Conservation (phyloP, 768 basidiomycete species). For the Chalciporus piperatus region DNA sequence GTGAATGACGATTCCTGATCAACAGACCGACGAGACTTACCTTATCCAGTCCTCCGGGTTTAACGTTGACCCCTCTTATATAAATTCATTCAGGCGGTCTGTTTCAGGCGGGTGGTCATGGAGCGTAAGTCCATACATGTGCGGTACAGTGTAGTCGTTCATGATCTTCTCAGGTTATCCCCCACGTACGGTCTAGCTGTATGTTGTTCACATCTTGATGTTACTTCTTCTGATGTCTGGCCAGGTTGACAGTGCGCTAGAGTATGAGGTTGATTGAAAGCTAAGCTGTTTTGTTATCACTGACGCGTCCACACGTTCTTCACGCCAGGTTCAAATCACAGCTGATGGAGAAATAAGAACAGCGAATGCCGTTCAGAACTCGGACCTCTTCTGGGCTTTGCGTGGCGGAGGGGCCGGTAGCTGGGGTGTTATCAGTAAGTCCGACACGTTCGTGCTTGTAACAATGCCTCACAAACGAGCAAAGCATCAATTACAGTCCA, state of each 20-base stretch:
- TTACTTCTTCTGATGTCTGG: conserved; percentile 33
- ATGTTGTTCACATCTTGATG: too few species aligned
- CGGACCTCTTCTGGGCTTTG: conserved; percentile 53
- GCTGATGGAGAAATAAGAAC: conserved; percentile 37
- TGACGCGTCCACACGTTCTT: too few species aligned
- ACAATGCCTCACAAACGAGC: too few species aligned
- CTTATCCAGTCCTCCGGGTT: too few species aligned
- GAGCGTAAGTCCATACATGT: conserved; percentile 16
- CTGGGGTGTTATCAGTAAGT: conserved; percentile 28
- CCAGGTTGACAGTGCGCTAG: conserved; percentile 28
- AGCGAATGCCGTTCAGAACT: conserved; percentile 39
- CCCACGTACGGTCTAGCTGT: too few species aligned
- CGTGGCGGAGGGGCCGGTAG: conserved; percentile 52
- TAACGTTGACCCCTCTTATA: too few species aligned
- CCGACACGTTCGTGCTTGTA: too few species aligned
- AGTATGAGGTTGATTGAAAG: too few species aligned
- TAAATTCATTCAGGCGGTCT: conserved; percentile 49
- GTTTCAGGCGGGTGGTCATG: conserved; percentile 48
- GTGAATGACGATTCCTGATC: conserved; percentile 79
- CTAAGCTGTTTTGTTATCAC: too few species aligned
- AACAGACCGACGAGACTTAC: conserved; percentile 69
- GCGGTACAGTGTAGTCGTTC: too few species aligned
- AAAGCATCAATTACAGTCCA: conserved; percentile 9
- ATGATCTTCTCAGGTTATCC: too few species aligned
- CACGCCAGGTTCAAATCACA: too few species aligned